Conservation (phyloP, 495 filamentous ascomycete species). For the Penicillium ochrochloron region DNA sequence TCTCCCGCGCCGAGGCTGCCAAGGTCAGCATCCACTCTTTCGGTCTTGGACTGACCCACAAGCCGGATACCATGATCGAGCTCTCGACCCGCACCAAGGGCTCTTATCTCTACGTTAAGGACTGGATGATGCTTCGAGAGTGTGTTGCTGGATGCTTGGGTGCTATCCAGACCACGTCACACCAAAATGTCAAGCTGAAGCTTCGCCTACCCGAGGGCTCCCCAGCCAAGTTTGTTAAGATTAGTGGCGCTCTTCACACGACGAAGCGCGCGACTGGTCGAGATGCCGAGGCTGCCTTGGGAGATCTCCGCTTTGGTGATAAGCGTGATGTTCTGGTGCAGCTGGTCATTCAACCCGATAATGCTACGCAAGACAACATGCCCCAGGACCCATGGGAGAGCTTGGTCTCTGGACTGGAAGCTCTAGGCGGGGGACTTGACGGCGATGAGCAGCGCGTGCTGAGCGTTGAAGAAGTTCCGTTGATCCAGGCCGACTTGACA, state of each 20-base stretch:
- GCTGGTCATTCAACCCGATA: conserved; percentile 90
- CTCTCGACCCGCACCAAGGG: conserved; percentile 95
- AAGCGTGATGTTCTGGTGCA: conserved; percentile 97
- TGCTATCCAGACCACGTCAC: conserved; percentile 92
- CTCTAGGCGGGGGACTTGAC: conserved; percentile 88
- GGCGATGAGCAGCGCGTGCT: conserved; percentile 81
- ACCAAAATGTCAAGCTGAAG: conserved; percentile 98
- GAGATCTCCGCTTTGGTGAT: conserved; percentile 94
- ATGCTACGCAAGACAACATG: conserved; percentile 78
- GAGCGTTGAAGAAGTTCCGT: conserved; percentile 92
- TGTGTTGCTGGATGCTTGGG: conserved; percentile 95
- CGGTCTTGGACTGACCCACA: conserved; percentile 94
- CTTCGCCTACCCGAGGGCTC: conserved; percentile 94
- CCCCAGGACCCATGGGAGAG: conserved; percentile 97
- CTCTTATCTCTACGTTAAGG: conserved; percentile 97
- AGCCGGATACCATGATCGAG: conserved; percentile 98
- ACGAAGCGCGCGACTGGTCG: conserved; percentile 97
- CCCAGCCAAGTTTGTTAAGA: conserved; percentile 97
- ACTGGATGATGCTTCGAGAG: conserved; percentile 99
- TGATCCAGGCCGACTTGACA: conserved; percentile 92
- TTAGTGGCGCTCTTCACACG: conserved; percentile 94
- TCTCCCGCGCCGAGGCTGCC: conserved; percentile 95
- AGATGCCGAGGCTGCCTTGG: conserved; percentile 90
- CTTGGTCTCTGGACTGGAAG: conserved; percentile 93
- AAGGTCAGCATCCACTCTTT: conserved; percentile 98